Evolutionary conservation across 305 asterid genomes (phyloP).

Genomic region (Ajuga reptans): DNA sequence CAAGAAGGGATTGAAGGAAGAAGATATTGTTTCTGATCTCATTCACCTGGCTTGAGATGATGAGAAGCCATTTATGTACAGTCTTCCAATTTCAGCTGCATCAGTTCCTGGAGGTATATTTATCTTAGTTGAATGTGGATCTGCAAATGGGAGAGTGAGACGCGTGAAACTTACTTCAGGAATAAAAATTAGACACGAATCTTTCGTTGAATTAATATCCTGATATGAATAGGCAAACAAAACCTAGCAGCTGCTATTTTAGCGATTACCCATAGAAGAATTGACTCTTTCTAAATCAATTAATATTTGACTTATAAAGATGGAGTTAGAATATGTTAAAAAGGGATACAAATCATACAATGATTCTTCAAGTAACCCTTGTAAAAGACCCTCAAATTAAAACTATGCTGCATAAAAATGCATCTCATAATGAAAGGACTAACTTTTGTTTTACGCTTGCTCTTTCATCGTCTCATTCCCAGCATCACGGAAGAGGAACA

Average conservation of each 20-base stretch:
- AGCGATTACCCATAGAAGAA: too few species aligned
- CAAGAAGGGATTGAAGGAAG: neutral
- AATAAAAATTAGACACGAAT: neutral
- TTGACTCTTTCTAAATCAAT: too few species aligned
- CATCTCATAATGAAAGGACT: too few species aligned
- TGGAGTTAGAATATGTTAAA: too few species aligned
- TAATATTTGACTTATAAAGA: too few species aligned
- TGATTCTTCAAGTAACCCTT: too few species aligned
- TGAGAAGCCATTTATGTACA: slow-evolving; percentile 32
- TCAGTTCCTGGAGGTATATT: slow-evolving; percentile 31
- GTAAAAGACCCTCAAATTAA: too few species aligned
- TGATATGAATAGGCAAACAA: neutral
- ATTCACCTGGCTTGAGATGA: slow-evolving; percentile 54
- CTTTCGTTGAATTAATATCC: neutral
- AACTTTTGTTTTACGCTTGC: too few species aligned
- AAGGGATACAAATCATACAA: too few species aligned
- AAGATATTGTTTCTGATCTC: neutral
- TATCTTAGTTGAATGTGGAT: slow-evolving; percentile 21
- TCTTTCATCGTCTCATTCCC: too few species aligned
- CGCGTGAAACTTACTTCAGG: neutral
- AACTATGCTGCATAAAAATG: too few species aligned
- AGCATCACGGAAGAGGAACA: too few species aligned
- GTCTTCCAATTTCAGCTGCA: slow-evolving; percentile 24
- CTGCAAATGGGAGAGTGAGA: slow-evolving; percentile 19
- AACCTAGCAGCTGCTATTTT: neutral